Conservation (phyloP, 140 eudicot species). For the Stevia rebaudiana region DNA sequence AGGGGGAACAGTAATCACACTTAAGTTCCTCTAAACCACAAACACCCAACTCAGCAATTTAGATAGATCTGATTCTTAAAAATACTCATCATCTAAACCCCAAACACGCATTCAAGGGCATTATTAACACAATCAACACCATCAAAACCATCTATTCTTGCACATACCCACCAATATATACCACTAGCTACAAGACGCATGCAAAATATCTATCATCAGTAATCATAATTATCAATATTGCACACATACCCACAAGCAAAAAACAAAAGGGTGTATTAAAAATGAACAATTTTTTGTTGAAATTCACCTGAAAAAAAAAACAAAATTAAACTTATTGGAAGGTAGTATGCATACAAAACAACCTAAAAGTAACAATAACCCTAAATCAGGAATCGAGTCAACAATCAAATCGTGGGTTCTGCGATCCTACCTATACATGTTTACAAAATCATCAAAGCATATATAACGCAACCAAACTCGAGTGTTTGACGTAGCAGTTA, state of each 20-base stretch:
- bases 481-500: neutral
- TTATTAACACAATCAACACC: constrained; percentile 6
- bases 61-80: constrained; percentile 11
- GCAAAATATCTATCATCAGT: neutral
- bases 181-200: constrained; percentile 8
- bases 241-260: constrained; percentile 26
- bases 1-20: constrained; percentile 3
- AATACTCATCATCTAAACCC: constrained; percentile 10
- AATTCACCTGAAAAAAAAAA: constrained; percentile 18
- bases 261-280: constrained; percentile 23
- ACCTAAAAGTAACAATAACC: constrained; percentile 19
- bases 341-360: neutral
- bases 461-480: neutral
- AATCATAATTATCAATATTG: constrained; percentile 8
- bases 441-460: neutral
- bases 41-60: constrained; percentile 8
- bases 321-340: neutral
- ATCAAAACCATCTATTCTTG: neutral
- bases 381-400: constrained; percentile 10
- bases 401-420: constrained; percentile 17
- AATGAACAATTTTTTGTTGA: constrained; percentile 1
- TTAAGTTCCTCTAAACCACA: neutral
- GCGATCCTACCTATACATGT: neutral
- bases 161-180: constrained; percentile 3
- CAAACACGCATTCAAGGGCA: neutral